Evolutionary conservation across 78 protist species (phyloP).

Genomic region (Dictyostelium firmibasis): DNA sequence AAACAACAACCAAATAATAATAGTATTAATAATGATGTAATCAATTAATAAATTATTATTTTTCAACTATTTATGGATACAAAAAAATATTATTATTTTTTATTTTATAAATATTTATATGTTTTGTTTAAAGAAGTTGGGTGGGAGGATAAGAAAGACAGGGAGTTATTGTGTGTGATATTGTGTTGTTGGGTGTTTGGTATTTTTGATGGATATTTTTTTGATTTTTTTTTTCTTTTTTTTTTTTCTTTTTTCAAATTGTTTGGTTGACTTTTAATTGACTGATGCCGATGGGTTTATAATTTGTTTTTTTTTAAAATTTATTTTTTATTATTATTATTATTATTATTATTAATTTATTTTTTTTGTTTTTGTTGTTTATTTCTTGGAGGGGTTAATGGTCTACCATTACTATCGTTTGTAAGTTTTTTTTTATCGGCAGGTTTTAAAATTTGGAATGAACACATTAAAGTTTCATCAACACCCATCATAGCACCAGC

Average conservation of each 20-base stretch:
- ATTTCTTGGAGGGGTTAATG: slow-evolving; percentile 78
- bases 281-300: neutral
- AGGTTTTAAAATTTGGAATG: slow-evolving; percentile 98
- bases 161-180: neutral
- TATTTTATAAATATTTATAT: slow-evolving; percentile 4
- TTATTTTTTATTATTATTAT: neutral
- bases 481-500: slow-evolving; percentile 99
- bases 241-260: too few relatives aligned
- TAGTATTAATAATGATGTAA: neutral
- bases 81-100: neutral
- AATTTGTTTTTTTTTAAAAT: neutral
- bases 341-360: neutral
- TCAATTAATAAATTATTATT: neutral
- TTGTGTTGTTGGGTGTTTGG: too few relatives aligned
- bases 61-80: neutral
- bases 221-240: too few relatives aligned
- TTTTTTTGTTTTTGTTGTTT: slow-evolving; percentile 71
- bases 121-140: neutral
- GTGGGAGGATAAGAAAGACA: neutral
- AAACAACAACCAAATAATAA: neutral
- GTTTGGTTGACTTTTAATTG: neutral
- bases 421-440: slow-evolving; percentile 90
- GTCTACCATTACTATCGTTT: slow-evolving; percentile 73
- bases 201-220: neutral
- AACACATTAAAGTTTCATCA: slow-evolving; percentile 99